Conservation (phyloP, 176 grass and related monocot species). For the Pontederia paniculata region DNA sequence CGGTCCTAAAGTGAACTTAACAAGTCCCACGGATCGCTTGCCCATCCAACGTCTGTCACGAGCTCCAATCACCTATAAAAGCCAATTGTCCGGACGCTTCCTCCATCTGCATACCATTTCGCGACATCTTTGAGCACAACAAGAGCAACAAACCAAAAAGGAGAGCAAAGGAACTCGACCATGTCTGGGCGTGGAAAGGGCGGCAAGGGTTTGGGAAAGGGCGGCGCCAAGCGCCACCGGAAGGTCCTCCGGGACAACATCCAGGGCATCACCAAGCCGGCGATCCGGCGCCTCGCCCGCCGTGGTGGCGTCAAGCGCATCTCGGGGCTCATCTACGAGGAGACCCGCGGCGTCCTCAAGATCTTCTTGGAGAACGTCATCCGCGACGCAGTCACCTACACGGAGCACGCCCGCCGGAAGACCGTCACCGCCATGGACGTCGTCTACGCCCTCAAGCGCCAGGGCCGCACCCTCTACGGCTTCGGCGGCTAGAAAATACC, state of each 20-base stretch:
- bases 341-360: constrained; percentile 74
- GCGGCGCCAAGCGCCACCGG: constrained; percentile 20
- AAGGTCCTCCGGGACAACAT: constrained; percentile 26
- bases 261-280: constrained; percentile 26
- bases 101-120: no score
- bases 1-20: no score
- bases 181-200: no score
- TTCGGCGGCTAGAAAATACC: constrained; percentile 30
- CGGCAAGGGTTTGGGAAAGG: neutral
- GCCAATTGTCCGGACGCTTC: no score
- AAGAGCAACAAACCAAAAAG: no score
- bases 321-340: constrained; percentile 39
- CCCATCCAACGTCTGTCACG: no score
- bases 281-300: constrained; percentile 33
- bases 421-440: constrained; percentile 92
- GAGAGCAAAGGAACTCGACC: no score
- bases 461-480: constrained; percentile 72
- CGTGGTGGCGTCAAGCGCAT: constrained; percentile 44
- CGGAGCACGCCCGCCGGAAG: constrained; percentile 74
- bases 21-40: no score
- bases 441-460: constrained; percentile 72
- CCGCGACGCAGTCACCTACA: constrained; percentile 76
- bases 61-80: no score
- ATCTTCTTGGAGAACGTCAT: constrained; percentile 86
- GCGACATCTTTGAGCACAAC: no score